A percentile compares a stretch with the other conserved stretches of the same genome.
Conservation (phyloP, 2,329 filamentous ascomycete species). For the Ophiocordyceps robertsii region DNA sequence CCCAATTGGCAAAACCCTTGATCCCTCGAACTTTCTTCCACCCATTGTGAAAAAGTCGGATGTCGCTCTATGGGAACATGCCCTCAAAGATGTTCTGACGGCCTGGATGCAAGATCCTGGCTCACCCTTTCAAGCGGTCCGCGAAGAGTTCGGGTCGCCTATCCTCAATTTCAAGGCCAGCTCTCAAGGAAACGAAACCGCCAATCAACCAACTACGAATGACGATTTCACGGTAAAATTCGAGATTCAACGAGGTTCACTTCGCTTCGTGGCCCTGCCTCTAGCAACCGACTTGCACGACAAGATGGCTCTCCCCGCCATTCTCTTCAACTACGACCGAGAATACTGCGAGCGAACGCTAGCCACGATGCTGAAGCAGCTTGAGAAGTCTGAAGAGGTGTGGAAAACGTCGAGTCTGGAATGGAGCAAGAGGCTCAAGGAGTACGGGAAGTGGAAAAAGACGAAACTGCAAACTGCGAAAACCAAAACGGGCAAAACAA, state of each 20-base stretch:
- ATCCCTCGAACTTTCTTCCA: conserved; percentile 35
- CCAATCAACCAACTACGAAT: no score
- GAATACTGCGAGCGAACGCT: conserved; percentile 48
- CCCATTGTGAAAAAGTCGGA: conserved; percentile 48
- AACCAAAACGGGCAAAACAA: no score
- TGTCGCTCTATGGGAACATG: conserved; percentile 54
- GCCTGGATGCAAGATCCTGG: no score
- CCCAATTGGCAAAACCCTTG: conserved; percentile 33
- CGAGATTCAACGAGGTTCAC: not conserved
- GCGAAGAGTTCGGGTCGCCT: no score
- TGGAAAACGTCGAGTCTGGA: conserved; percentile 43
- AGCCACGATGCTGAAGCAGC: conserved; percentile 29
- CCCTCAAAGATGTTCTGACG: no score
- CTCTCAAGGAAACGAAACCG: no score
- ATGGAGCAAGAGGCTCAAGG: conserved; percentile 47
- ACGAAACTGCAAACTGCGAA: conserved; percentile 28
- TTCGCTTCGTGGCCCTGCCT: not conserved
- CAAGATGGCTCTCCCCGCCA: conserved; percentile 56
- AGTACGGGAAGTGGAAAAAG: conserved; percentile 43
- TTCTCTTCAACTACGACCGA: conserved; percentile 68
- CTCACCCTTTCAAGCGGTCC: no score
- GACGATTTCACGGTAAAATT: no score
- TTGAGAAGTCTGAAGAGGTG: conserved; percentile 25
- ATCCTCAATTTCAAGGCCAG: no score
- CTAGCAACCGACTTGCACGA: conserved; percentile 36